Percentiles rank a stretch among this genome's conserved stretches.
Conservation (phyloP, 257 asterid species). For the Solanum peruvianum region DNA sequence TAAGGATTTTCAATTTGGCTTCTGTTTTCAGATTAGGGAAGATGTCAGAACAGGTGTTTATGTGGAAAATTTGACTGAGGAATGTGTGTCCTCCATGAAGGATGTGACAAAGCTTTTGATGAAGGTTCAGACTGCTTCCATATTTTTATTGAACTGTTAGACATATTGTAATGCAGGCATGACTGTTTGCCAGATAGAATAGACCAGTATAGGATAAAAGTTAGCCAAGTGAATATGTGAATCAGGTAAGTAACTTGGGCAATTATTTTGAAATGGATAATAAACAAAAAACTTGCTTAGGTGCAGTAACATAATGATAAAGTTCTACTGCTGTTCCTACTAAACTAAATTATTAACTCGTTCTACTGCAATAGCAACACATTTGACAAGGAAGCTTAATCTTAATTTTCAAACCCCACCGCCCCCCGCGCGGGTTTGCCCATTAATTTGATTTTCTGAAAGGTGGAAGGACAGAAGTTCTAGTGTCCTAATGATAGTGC, state of each 20-base stretch:
- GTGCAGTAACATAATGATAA: not conserved
- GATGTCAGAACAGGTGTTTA: conserved; percentile 88
- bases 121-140: conserved; percentile 43
- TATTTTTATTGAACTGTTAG: not conserved
- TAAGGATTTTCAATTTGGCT: not conserved
- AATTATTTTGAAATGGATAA: not conserved
- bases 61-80: conserved; percentile 91
- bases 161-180: not conserved
- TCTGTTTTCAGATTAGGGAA: conserved; percentile 73
- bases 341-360: not conserved
- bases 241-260: not conserved
- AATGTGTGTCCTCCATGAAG: conserved; percentile 79
- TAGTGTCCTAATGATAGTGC: not conserved
- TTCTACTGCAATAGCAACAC: not conserved
- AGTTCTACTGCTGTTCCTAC: not conserved
- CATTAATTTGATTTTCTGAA: not conserved
- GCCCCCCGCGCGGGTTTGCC: not conserved
- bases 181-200: not conserved
- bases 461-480: not conserved
- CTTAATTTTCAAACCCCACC: not conserved
- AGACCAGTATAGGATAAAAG: not conserved
- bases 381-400: not conserved
- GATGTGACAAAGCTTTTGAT: conserved; percentile 73
- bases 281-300: not conserved
- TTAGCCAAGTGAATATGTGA: not conserved